Percentiles rank a stretch among this genome's conserved stretches.
Conservation (phyloP, 495 filamentous ascomycete genomes). For the Daldinia decipiens region DNA sequence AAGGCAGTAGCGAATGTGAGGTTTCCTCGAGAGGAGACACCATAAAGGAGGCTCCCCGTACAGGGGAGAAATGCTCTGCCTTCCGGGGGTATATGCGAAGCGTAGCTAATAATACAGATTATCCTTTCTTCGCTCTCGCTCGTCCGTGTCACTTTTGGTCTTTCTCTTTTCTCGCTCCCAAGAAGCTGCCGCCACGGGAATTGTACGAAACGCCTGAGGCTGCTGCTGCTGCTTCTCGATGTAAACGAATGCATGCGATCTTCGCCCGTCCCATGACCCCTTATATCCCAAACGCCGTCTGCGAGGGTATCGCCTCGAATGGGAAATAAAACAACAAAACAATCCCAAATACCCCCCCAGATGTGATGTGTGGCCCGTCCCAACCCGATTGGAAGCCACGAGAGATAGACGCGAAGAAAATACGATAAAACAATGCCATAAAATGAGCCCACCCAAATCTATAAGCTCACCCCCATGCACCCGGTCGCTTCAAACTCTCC, state of each 20-base stretch:
- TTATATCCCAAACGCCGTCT: constrained; percentile 49
- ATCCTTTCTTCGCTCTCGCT: constrained; percentile 41
- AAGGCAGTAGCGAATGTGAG: constrained; percentile 45
- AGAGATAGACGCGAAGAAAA: constrained; percentile 47
- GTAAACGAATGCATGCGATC: constrained; percentile 44
- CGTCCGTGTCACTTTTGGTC: constrained; percentile 38
- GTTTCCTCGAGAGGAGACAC: constrained; percentile 28
- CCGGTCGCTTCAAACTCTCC: constrained; percentile 47
- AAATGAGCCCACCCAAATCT: constrained; percentile 48
- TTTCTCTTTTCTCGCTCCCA: constrained; percentile 27
- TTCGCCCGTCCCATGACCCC: constrained; percentile 33
- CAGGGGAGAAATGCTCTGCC: constrained; percentile 38
- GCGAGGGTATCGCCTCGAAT: constrained; percentile 50
- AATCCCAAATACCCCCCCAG: constrained; percentile 33
- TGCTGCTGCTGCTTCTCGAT: constrained; percentile 30
- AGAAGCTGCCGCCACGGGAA: constrained; percentile 34
- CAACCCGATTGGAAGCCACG: constrained; percentile 43
- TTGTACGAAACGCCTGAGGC: constrained; percentile 19
- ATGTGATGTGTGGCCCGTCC: constrained; percentile 40
- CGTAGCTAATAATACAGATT: constrained; percentile 49
- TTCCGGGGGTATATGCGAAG: constrained; percentile 49
- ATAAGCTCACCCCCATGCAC: constrained; percentile 48
- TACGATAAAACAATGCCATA: constrained; percentile 38
- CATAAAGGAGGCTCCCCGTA: constrained; percentile 8
- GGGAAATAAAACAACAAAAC: constrained; percentile 26